Evolutionary conservation across 148 eudicot species (phyloP).

Genomic region (Rhododendron williamsianum): DNA sequence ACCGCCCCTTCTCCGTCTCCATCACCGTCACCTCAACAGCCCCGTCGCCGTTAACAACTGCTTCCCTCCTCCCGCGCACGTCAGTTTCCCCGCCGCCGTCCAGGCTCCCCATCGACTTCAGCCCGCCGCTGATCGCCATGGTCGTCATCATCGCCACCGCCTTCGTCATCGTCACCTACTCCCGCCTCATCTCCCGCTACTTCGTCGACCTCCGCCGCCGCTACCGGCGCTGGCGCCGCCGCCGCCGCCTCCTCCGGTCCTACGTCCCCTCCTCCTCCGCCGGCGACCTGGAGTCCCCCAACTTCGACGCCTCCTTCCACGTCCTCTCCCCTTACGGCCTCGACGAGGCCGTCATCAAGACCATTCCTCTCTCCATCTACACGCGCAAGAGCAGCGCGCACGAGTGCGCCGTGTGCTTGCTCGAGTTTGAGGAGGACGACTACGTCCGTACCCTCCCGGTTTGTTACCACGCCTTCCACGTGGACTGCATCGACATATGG

Average conservation of each 20-base stretch:
- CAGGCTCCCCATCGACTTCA: slow-evolving; percentile 49
- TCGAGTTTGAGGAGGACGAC: slow-evolving; percentile 76
- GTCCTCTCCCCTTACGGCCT: slow-evolving; percentile 75
- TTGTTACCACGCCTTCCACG: slow-evolving; percentile 79
- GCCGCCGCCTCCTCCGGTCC: slow-evolving; percentile 40
- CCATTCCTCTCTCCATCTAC: slow-evolving; percentile 67
- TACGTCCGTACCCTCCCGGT: slow-evolving; percentile 76
- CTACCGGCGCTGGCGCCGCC: slow-evolving; percentile 32
- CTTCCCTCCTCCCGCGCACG: slow-evolving; percentile 18
- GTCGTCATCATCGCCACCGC: slow-evolving; percentile 73
- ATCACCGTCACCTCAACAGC: neutral
- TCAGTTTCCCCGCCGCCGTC: slow-evolving; percentile 24
- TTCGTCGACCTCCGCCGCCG: slow-evolving; percentile 35
- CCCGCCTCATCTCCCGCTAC: slow-evolving; percentile 60
- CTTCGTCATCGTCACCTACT: slow-evolving; percentile 70
- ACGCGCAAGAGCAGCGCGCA: slow-evolving; percentile 26
- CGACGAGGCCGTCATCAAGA: slow-evolving; percentile 64
- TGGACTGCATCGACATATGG: slow-evolving; percentile 92
- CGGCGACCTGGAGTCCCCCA: slow-evolving; percentile 47
- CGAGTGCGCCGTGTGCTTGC: slow-evolving; percentile 82
- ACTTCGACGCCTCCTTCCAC: slow-evolving; percentile 34
- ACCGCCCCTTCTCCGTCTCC: slow-evolving; percentile 3
- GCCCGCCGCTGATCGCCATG: slow-evolving; percentile 87
- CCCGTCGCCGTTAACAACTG: neutral
- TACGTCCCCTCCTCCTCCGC: slow-evolving; percentile 28